phyloP scores from a whole-genome alignment of 2,329 filamentous ascomycete genomes.

The Clonostachys rosea region DNA sequence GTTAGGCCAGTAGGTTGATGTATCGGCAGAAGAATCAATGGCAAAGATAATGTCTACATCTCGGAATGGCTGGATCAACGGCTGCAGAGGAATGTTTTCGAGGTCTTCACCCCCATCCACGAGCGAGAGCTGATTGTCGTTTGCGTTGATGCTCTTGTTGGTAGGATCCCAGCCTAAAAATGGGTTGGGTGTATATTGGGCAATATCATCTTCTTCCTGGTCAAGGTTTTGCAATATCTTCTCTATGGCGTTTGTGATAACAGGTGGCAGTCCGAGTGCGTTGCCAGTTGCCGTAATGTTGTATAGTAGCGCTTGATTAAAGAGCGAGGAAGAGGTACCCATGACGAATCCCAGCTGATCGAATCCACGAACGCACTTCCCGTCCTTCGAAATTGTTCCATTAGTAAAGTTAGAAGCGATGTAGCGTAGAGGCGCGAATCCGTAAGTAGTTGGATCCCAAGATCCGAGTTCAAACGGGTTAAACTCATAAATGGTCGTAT shows the following conservation, averaged over 20 bases:
- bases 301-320: slow-evolving; percentile 69
- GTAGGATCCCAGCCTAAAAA: slow-evolving; percentile 61
- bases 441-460: slow-evolving; percentile 68
- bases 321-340: slow-evolving; percentile 80
- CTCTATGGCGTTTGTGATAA: slow-evolving; percentile 45
- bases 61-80: slow-evolving; percentile 69
- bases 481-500: slow-evolving; percentile 73
- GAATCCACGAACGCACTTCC: slow-evolving; percentile 69
- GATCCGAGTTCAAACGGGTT: slow-evolving; percentile 77
- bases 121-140: slow-evolving; percentile 54
- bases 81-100: slow-evolving; percentile 76
- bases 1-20: slow-evolving; percentile 66
- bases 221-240: slow-evolving; percentile 51
- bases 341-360: slow-evolving; percentile 82
- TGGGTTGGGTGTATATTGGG: slow-evolving; percentile 66
- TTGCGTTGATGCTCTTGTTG: slow-evolving; percentile 51
- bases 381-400: slow-evolving; percentile 50
- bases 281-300: slow-evolving; percentile 38
- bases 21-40: slow-evolving; percentile 74
- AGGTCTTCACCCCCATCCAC: slow-evolving; percentile 76
- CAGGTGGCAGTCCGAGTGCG: slow-evolving; percentile 29
- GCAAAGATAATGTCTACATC: slow-evolving; percentile 80
- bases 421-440: slow-evolving; percentile 66
- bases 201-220: slow-evolving; percentile 63
- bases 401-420: slow-evolving; percentile 68